Base-by-base conservation (phyloP, 495 filamentous ascomycete species). In the Neurospora sp. region DNA sequence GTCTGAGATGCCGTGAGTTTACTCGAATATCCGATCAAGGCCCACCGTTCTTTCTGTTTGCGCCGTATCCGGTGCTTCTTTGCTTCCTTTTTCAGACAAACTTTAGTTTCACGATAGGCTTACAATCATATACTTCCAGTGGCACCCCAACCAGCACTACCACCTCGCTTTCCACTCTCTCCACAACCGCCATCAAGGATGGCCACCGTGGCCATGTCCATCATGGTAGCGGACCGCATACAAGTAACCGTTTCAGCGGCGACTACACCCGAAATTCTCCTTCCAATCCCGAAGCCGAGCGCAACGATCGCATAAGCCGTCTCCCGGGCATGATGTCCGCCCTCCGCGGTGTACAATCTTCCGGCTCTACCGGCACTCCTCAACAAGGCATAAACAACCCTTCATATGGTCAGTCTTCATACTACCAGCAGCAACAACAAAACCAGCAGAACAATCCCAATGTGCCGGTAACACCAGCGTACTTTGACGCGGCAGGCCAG, bases 151-250 rank as follows among this genome's bases (percentile, higher is more conserved):
- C 93, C 74, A 94, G 92, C 71, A 90, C 91, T 36, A 94, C 92
- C 7, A 95, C 93, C 13, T 93, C 93, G 34, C 89, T 97, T 73
- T 96, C 92, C 24, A 90, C 92, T 15, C 87, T 97, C 39, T 95
- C 92, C 24, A 97, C 94, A 37, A 94, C 93, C 7, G 94, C 94
- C 69, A 96, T 96, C 85, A 97, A 96, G 83, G 94, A 97, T 77
- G 94, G 94, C 73, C 93, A 96, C 75, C 91, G 92, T 73, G 94
- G 94, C 78, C 88, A 92, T 73, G 80, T 83, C 34, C 84, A 84
- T 72, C 85, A 86, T 24, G 81, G 86, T 9, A 66, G 54, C 54
- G 54, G 54, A 66, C 54, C 54, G 15, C 54, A 66, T 19, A 66
- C 54, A 19, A 66, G 54, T 19, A 66, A 66, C 70, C 79, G 79